Evolutionary conservation across 1,139 yeast genomes (phyloP).

Genomic region (Saccharomycopsis hybrid): DNA sequence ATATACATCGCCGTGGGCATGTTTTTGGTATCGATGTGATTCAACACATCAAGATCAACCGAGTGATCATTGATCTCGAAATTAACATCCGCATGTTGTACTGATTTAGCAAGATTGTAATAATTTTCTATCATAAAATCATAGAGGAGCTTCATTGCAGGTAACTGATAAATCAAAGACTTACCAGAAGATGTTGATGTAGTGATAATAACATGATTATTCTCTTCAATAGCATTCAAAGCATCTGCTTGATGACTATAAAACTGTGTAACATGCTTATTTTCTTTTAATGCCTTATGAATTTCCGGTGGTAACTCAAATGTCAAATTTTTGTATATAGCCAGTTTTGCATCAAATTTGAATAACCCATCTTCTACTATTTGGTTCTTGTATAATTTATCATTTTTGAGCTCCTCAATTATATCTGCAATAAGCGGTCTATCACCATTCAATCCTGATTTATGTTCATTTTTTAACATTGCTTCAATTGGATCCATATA

Average conservation of each 20-base stretch:
- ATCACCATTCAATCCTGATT: conserved; percentile 21
- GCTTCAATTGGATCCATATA: conserved; percentile 46
- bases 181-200: conserved; percentile 97
- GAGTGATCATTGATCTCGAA: too few relatives aligned
- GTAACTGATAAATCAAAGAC: conserved; percentile 83
- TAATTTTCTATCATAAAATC: conserved; percentile 24
- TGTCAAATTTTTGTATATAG: conserved; percentile 38
- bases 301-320: conserved; percentile 42
- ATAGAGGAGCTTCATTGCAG: conserved; percentile 42
- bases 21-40: not conserved
- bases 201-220: conserved; percentile 70
- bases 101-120: not conserved
- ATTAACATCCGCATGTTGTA: not conserved
- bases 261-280: conserved; percentile 42
- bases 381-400: conserved; percentile 54
- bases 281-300: conserved; percentile 40
- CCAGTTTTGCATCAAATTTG: conserved; percentile 30
- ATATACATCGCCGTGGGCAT: conserved; percentile 75
- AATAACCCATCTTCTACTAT: conserved; percentile 43
- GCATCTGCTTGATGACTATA: conserved; percentile 84
- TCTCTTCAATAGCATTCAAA: conserved; percentile 45
- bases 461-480: conserved; percentile 32
- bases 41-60: too few relatives aligned
- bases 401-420: conserved; percentile 39
- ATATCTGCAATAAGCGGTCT: conserved; percentile 39